Conservation (phyloP, 176 grass and related monocot genomes). For the Oryza glumipatula region DNA sequence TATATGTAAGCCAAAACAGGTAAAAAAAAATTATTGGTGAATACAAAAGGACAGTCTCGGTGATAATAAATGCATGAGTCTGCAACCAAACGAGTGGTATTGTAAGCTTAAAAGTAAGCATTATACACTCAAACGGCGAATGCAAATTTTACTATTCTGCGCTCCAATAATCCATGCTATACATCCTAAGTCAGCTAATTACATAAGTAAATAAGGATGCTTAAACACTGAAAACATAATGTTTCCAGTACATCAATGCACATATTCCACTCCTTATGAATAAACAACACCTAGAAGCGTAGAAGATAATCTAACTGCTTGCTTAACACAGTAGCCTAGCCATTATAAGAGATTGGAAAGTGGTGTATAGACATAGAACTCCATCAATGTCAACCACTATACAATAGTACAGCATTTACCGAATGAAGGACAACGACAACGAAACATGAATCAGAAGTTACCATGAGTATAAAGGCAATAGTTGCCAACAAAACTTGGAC, state of each 20-base stretch:
- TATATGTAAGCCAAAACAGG: neutral
- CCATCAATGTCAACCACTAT: neutral
- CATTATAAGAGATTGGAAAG: constrained; percentile 8
- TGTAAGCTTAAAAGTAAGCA: neutral
- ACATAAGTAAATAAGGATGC: neutral
- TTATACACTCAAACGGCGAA: neutral
- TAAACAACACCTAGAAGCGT: neutral
- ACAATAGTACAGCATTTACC: constrained; percentile 5
- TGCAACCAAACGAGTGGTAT: neutral
- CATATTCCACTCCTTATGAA: neutral
- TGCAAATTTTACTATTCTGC: neutral
- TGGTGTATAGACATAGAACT: neutral
- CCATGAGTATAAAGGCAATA: constrained; percentile 68
- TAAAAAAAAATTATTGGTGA: neutral
- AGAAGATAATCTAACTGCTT: neutral
- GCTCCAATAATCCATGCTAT: neutral
- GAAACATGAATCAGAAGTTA: constrained; percentile 52
- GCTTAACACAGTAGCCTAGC: neutral
- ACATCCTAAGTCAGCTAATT: constrained; percentile 6
- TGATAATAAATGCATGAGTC: neutral
- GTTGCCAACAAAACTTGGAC: constrained; percentile 80
- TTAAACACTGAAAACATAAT: neutral
- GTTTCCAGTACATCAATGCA: neutral
- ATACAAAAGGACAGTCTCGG: neutral
- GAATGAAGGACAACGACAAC: constrained; percentile 2